Base-by-base conservation (phyloP, 208 protist species). In the Eutreptiella sp. region DNA sequence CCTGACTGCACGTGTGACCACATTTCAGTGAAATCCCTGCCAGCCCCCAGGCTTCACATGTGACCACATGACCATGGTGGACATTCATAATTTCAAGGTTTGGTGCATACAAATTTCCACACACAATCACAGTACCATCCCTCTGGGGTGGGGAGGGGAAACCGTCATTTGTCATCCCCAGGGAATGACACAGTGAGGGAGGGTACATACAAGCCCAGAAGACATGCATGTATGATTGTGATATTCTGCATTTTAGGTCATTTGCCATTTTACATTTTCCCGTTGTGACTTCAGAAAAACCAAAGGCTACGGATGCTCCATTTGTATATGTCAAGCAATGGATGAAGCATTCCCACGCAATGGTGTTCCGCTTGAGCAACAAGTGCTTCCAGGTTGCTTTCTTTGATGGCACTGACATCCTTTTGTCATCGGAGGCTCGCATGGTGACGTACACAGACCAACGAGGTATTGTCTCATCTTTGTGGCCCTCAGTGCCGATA, bases 271-370 rank as follows among this genome's bases (percentile, higher is more conserved):
- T n/a, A 43, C 47, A 43, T 45, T 5, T 53, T 3, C 5, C 32
- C 34, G 41, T 33, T 4, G 14, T 33, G 29, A 45, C 19, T 5
- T 9, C 38, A 4, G 4, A 21, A 4, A 2, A n/a, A 3, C 14
- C n/a, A 11, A n/a, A 5, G 27, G 38, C 31, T 9, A 45, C 26
- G 4, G n/a, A n/a, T n/a, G n/a, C n/a, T n/a, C n/a, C n/a, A n/a
- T n/a, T 86, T 62, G 77, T 93, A 14, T 93, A 93, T 63, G 92
- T 98, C 36, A 93, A 93, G 68, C 87, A 90, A 21, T 98, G 92
- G 90, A 61, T 96, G 38, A 72, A 80, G 29, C 92, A 89, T n/a
- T 71, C 73, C 31, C 76, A 89, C 31, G 93, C 90, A 41, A 87
- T 95, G 27, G 80, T 96, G 21, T 96, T 98, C 55, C 84, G 93